Conservation (phyloP, 306 rosid genomes). For the Styphnolobium japonicum region DNA sequence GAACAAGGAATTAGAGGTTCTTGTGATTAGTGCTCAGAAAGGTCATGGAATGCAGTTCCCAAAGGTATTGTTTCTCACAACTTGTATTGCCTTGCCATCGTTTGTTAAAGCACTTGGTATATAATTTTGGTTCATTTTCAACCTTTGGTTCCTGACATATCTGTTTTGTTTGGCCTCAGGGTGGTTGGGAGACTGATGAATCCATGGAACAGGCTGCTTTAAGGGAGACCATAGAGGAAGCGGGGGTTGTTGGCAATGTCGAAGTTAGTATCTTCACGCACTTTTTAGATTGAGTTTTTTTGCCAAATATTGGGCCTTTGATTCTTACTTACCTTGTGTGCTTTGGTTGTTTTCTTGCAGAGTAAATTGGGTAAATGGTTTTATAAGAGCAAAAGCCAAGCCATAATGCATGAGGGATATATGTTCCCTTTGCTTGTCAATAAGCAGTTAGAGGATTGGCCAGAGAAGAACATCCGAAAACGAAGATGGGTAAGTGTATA, state of each 20-base stretch:
- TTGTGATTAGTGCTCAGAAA: slow-evolving; percentile 84
- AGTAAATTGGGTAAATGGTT: slow-evolving; percentile 61
- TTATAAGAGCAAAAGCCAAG: slow-evolving; percentile 78
- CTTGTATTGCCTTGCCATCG: background rate
- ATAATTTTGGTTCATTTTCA: background rate
- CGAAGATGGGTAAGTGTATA: slow-evolving; percentile 74
- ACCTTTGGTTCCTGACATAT: slow-evolving; percentile 19
- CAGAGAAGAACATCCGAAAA: slow-evolving; percentile 62
- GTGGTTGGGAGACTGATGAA: slow-evolving; percentile 97
- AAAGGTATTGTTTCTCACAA: slow-evolving; percentile 53
- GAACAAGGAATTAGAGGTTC: slow-evolving; percentile 68
- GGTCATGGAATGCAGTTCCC: slow-evolving; percentile 87
- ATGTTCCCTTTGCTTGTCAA: slow-evolving; percentile 84
- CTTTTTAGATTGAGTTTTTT: background rate
- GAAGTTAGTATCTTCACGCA: slow-evolving; percentile 53
- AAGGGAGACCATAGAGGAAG: slow-evolving; percentile 90
- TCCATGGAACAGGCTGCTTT: slow-evolving; percentile 77
- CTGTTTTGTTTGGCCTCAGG: slow-evolving; percentile 46
- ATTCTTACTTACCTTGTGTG: slow-evolving; percentile 32
- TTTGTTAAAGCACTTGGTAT: background rate
- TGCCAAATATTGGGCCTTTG: background rate
- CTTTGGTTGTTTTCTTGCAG: slow-evolving; percentile 43
- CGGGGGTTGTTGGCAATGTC: slow-evolving; percentile 75
- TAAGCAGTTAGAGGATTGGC: slow-evolving; percentile 71
- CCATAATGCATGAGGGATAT: slow-evolving; percentile 55